phyloP scores from a whole-genome alignment of 2,329 filamentous ascomycete genomes.

The Verticillium tricorpus region DNA sequence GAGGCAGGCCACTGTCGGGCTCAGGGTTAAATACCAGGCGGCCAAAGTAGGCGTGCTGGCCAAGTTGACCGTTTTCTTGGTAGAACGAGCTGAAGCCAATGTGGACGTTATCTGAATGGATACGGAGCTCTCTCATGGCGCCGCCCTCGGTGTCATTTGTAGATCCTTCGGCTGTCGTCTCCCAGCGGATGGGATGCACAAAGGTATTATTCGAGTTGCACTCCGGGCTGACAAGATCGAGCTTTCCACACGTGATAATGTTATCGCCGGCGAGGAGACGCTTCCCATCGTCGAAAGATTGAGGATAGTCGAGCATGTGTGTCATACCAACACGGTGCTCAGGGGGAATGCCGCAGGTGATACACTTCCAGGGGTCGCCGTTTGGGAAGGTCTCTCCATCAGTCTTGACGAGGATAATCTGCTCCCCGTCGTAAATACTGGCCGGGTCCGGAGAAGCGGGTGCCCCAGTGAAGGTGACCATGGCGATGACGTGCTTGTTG shows the following conservation, averaged over 20 bases:
- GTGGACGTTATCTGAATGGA: conserved; percentile 40
- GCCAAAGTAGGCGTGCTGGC: conserved; percentile 28
- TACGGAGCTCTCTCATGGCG: conserved; percentile 33
- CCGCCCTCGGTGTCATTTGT: conserved; percentile 20
- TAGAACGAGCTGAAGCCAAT: conserved; percentile 36
- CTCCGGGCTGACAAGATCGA: conserved; percentile 23
- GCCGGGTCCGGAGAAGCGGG: conserved; percentile 29
- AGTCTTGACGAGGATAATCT: conserved; percentile 36
- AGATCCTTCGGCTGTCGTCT: conserved; percentile 23
- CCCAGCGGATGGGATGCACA: conserved; percentile 37
- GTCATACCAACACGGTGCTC: conserved; percentile 21
- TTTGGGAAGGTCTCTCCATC: conserved; percentile 35
- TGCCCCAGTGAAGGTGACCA: conserved; percentile 34
- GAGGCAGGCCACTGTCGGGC: conserved; percentile 22
- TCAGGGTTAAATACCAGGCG: conserved; percentile 33
- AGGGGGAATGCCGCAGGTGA: conserved; percentile 35
- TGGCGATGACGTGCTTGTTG: conserved; percentile 33
- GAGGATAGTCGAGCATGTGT: conserved; percentile 31
- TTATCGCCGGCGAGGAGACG: conserved; percentile 27
- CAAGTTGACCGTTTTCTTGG: conserved; percentile 10
- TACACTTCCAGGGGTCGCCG: conserved; percentile 41
- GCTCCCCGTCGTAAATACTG: conserved; percentile 34
- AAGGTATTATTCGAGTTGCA: conserved; percentile 30
- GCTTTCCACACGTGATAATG: conserved; percentile 29
- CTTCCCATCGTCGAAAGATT: conserved; percentile 33